Conservation (phyloP, 768 basidiomycete species). For the Mycena chlorophos region DNA sequence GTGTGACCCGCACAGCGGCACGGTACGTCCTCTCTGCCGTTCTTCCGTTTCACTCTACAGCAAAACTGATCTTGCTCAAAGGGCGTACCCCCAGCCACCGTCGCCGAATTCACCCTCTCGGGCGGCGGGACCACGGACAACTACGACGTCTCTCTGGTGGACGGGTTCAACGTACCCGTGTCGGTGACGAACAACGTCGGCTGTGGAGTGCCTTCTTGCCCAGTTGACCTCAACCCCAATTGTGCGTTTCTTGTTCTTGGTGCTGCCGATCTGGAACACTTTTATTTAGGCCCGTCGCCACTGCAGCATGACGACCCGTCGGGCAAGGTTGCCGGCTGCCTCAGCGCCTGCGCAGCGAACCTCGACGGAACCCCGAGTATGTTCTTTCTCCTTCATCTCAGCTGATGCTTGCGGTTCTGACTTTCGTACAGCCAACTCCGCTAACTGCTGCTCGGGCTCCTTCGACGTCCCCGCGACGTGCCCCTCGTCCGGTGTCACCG, state of each 20-base stretch:
- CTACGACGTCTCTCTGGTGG: conserved; percentile 42
- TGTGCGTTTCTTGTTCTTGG: conserved; percentile 16
- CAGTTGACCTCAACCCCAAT: conserved; percentile 43
- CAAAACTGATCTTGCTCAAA: conserved; percentile 3
- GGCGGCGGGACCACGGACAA: conserved; percentile 33
- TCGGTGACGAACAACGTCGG: conserved; percentile 38
- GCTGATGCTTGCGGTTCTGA: conserved; percentile 10
- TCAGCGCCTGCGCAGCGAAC: conserved; percentile 13
- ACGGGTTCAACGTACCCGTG: conserved; percentile 47
- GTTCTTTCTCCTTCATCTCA: conserved; percentile 20
- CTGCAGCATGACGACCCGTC: neutral
- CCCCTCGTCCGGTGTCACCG: conserved; percentile 8
- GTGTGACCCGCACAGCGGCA: conserved; percentile 36
- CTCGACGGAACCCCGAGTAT: conserved; percentile 15
- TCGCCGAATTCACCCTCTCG: conserved; percentile 45
- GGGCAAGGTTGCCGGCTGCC: conserved; percentile 8
- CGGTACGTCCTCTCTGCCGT: neutral
- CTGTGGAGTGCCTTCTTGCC: conserved; percentile 41
- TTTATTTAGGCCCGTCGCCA: conserved; percentile 4
- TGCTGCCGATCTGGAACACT: neutral
- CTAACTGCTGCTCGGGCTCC: conserved; percentile 12
- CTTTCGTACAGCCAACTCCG: neutral
- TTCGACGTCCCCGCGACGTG: conserved; percentile 9
- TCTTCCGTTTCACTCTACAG: neutral
- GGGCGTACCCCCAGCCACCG: conserved; percentile 44